Base-by-base conservation (phyloP, 495 filamentous ascomycete genomes). In the Neurospora sp. region DNA sequence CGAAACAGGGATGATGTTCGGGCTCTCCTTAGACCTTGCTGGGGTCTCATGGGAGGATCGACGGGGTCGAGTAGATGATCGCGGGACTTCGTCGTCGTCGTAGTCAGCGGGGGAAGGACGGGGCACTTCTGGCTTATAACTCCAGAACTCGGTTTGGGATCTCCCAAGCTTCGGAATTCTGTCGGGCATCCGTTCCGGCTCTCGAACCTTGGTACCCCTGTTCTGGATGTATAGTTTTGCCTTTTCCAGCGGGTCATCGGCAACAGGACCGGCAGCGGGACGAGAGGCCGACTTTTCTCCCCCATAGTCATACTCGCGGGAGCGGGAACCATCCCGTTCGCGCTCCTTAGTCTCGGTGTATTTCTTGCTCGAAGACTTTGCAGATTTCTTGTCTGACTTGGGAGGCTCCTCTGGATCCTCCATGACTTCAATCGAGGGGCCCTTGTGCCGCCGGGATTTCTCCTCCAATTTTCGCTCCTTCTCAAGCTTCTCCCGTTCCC, bases 21-120 rank as follows among this genome's bases (percentile, higher is more conserved):
- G 79, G 78, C 39, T 80, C 35, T 81, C 81, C 31, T 78, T 79
- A 23, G 79, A 79, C 44, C 76, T 78, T 5, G 82, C 14, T 35
- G 54, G 79, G 9, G 80, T 79, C 39, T 85, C 82, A 18, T 84
- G 80, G 12, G 84, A 84, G 72, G 81, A 78, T 35, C 84, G 82
- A 20, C 84, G 83, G 5, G 69, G 74, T 14, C 81, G 81, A 31
- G 77, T 78, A 10, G 80, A 76, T 4, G 82, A 75, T 5, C 72
- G 76, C 9, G 23, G 70, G 35, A 78, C 69, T 74, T 81, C 77
- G 40, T 83, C 71, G 54, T 78, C 71, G 39, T 48, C 16, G 74
- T 77, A 23, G 72, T 84, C 75, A 73, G 79, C 72, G 73, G 80
- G 54, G 71, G 80, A 77, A 38, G 84, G 80, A 39, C 82, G 82